Conservation (phyloP, 345 rosid species). For the Eucalyptus polyanthemos region DNA sequence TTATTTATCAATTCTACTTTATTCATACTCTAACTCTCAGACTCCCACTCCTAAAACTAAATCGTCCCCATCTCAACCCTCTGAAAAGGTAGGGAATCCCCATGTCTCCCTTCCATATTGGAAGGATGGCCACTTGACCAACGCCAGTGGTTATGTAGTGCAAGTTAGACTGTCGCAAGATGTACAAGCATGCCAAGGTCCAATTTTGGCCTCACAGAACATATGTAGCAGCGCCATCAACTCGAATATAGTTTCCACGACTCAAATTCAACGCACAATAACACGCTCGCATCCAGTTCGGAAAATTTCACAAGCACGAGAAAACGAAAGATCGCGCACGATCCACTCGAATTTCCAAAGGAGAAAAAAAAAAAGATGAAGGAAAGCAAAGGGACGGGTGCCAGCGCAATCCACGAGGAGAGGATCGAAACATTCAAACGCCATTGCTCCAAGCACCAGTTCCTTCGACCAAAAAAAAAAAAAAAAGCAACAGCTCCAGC, state of each 20-base stretch:
- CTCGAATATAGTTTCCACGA: neutral
- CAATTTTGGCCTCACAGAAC: neutral
- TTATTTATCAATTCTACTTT: accelerated
- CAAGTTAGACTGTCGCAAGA: neutral
- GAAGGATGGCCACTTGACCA: too few species aligned
- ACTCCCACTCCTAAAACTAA: too few species aligned
- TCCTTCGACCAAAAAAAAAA: neutral
- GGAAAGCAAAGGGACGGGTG: neutral
- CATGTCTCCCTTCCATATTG: too few species aligned
- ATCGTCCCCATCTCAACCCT: too few species aligned
- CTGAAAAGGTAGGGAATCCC: too few species aligned
- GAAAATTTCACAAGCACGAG: neutral
- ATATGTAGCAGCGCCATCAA: neutral
- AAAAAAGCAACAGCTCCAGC: too few species aligned
- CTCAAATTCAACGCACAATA: neutral
- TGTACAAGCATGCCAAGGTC: neutral
- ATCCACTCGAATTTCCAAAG: neutral
- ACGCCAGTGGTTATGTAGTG: too few species aligned
- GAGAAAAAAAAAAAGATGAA: neutral
- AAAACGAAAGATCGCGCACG: neutral
- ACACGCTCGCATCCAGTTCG: neutral
- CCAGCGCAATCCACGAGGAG: neutral
- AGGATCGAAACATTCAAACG: neutral
- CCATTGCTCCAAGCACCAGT: neutral
- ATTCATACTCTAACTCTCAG: accelerated